Conservation (phyloP, 2,329 filamentous ascomycete species). For the Colletotrichum sp. region DNA sequence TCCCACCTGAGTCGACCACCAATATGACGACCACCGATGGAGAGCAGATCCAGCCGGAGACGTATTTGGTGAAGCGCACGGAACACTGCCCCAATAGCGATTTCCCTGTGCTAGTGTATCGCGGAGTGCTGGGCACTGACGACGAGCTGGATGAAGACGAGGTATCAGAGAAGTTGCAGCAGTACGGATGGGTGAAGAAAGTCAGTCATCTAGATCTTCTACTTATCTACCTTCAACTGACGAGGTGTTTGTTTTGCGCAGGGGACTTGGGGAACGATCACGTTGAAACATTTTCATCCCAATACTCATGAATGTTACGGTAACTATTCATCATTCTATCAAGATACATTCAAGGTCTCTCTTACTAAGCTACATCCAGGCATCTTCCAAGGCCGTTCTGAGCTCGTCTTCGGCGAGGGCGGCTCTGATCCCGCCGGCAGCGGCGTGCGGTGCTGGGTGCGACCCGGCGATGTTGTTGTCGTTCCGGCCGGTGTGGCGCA, state of each 20-base stretch:
- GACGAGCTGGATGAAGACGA: conserved; percentile 14
- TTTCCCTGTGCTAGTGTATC: conserved; percentile 26
- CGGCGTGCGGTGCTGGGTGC: conserved; percentile 21
- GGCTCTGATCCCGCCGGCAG: conserved; percentile 2
- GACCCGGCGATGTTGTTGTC: conserved; percentile 25
- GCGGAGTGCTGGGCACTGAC: conserved; percentile 11
- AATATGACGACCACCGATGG: background rate
- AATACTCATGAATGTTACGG: conserved; percentile 29
- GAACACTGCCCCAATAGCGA: conserved; percentile 21
- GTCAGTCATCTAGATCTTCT: background rate
- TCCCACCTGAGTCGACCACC: background rate
- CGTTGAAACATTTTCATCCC: conserved; percentile 27
- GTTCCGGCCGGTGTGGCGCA: conserved; percentile 27
- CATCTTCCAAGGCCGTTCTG: conserved; percentile 26
- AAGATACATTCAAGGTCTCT: accelerated
- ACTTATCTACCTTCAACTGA: background rate
- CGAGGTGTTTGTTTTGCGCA: background rate
- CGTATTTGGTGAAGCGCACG: background rate
- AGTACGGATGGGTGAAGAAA: conserved; percentile 27
- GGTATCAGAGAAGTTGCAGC: conserved; percentile 17
- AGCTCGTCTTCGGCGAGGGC: conserved; percentile 24
- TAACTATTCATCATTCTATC: background rate
- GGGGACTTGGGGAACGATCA: conserved; percentile 27
- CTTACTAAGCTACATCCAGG: background rate
- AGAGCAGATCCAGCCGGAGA: background rate